Evolutionary conservation across 2,329 filamentous ascomycete species (phyloP).

Genomic region (Exophiala lecanii-corni): DNA sequence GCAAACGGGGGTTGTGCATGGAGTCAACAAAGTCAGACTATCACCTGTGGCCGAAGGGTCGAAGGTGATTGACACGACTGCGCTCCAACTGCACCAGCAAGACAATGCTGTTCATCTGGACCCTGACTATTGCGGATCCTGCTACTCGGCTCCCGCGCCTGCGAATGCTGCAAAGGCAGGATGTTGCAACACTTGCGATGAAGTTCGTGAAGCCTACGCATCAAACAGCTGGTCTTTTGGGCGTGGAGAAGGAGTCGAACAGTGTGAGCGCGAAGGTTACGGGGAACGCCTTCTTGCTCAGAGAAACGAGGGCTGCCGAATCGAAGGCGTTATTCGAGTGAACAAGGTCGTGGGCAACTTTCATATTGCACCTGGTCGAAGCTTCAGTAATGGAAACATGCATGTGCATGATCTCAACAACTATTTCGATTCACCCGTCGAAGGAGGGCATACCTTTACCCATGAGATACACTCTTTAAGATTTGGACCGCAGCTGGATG

Average conservation of each 20-base stretch:
- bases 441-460: slow-evolving; percentile 75
- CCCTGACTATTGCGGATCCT: slow-evolving; percentile 87
- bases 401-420: slow-evolving; percentile 97
- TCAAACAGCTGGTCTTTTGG: slow-evolving; percentile 89
- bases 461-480: slow-evolving; percentile 84
- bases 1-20: slow-evolving; percentile 89
- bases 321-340: slow-evolving; percentile 85
- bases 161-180: slow-evolving; percentile 68
- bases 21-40: slow-evolving; percentile 85
- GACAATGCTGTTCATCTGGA: slow-evolving; percentile 76
- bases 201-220: slow-evolving; percentile 93
- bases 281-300: slow-evolving; percentile 81
- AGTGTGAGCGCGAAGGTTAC: slow-evolving; percentile 94
- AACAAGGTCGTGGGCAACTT: slow-evolving; percentile 99
- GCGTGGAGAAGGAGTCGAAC: slow-evolving; percentile 84
- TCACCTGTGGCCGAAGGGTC: slow-evolving; percentile 69
- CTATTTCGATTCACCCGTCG: slow-evolving; percentile 72
- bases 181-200: slow-evolving; percentile 95
- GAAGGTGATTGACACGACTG: slow-evolving; percentile 64
- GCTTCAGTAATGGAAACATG: slow-evolving; percentile 93
- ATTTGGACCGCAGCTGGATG: slow-evolving; percentile 87
- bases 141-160: slow-evolving; percentile 79
- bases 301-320: slow-evolving; percentile 85
- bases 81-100: slow-evolving; percentile 63
- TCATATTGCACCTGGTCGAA: slow-evolving; percentile 92